Percentiles rank a stretch among this genome's conserved stretches.
These are phyloP conservation scores for Cutaneotrichosporon sp. DNA, from an alignment of 1,284 basidiomycete genomes.

Conservation along the genomic window DNA sequence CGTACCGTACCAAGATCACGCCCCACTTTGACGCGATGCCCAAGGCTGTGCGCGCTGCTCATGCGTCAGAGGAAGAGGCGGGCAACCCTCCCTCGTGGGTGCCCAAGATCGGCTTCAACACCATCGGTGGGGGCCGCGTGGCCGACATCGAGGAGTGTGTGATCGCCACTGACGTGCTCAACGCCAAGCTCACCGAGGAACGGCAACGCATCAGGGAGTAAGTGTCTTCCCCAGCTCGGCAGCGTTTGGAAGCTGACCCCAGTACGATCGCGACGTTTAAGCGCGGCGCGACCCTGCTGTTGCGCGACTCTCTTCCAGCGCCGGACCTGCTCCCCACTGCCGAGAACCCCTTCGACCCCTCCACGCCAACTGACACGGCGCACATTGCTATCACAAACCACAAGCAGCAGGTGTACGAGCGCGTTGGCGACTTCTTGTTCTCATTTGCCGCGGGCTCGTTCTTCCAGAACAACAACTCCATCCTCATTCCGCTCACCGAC, in stretches of 20 bases:
- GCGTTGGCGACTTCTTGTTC: conserved; percentile 76
- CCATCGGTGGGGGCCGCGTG: conserved; percentile 70
- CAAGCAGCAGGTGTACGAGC: conserved; percentile 76
- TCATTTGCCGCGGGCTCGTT: conserved; percentile 86
- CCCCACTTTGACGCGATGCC: conserved; percentile 89
- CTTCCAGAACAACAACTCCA: conserved; percentile 98
- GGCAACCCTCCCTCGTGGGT: conserved; percentile 25
- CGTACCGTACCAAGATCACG: conserved; percentile 94
- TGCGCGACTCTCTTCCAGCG: conserved; percentile 74
- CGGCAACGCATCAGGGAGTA: conserved; percentile 70
- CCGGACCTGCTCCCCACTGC: conserved; percentile 37
- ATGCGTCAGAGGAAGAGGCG: conserved; percentile 10
- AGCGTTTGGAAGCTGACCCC: not conserved
- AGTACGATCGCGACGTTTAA: conserved; percentile 81
- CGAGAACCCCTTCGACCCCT: conserved; percentile 36
- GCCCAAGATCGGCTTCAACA: conserved; percentile 76
- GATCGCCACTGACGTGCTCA: conserved; percentile 81
- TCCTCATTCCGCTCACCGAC: conserved; percentile 75
- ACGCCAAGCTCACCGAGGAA: conserved; percentile 65
- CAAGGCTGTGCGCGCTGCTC: conserved; percentile 45
- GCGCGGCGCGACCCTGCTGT: conserved; percentile 83
- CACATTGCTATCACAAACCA: conserved; percentile 83
- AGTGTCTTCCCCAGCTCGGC: conserved; percentile 34
- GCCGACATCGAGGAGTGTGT: conserved; percentile 98
- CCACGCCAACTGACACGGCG: conserved; percentile 21